A percentile compares a stretch with the other conserved stretches of the same genome.
These are phyloP conservation scores for Aspergillus nanangensis DNA, from an alignment of 495 filamentous ascomycete species.

Conservation along the genomic window DNA sequence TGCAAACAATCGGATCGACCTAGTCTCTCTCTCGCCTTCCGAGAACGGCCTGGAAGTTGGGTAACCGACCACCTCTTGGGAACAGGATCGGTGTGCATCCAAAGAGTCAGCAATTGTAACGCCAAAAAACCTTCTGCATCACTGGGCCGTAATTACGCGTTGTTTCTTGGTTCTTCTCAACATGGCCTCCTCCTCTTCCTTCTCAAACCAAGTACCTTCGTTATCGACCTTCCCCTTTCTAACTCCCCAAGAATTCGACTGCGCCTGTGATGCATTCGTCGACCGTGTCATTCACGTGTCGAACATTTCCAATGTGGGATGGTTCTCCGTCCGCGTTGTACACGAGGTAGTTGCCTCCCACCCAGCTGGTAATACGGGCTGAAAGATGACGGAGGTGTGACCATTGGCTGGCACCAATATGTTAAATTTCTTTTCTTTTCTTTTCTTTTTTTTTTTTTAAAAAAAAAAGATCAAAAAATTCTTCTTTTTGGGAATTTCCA, in stretches of 20 bases:
- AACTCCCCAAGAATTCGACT: constrained; percentile 52
- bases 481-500: constrained; percentile 11
- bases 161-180: too few species aligned
- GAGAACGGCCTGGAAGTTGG: not conserved
- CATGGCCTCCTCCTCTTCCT: constrained; percentile 20
- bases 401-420: constrained; percentile 3
- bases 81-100: constrained; percentile 13
- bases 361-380: too few species aligned
- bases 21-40: too few species aligned
- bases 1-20: constrained; percentile 1
- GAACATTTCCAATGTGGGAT: constrained; percentile 12
- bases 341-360: constrained; percentile 24
- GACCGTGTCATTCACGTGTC: constrained; percentile 41
- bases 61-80: too few species aligned
- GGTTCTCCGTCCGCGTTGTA: constrained; percentile 27
- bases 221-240: constrained; percentile 49
- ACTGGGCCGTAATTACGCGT: too few species aligned
- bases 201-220: constrained; percentile 14
- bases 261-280: constrained; percentile 55
- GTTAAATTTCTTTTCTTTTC: too few species aligned
- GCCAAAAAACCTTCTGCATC: too few species aligned
- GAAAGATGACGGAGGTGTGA: not conserved
- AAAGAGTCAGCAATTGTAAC: constrained; percentile 5
- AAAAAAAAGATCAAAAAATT: too few species aligned
- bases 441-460: too few species aligned